Conservation (phyloP, 768 basidiomycete genomes). For the Pulveroboletus sp. region DNA sequence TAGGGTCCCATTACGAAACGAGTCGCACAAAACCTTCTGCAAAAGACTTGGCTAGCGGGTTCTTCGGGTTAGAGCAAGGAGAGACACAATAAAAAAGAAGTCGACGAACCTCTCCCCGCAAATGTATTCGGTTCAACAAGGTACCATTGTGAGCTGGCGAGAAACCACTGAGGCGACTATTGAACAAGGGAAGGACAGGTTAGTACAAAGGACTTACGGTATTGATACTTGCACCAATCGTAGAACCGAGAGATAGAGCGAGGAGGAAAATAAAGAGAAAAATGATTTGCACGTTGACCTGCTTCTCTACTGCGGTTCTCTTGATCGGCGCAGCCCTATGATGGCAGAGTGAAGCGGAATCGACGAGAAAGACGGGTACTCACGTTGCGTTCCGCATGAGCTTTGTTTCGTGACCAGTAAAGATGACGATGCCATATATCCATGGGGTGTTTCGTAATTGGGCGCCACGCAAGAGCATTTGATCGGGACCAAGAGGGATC, state of each 20-base stretch:
- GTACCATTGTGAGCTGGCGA: slow-evolving; percentile 88
- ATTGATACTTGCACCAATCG: slow-evolving; percentile 88
- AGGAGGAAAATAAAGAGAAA: slow-evolving; percentile 90
- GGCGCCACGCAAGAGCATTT: slow-evolving; percentile 90
- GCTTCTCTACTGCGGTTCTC: slow-evolving; percentile 90
- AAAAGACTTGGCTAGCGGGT: slow-evolving; percentile 62
- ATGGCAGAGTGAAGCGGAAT: not conserved
- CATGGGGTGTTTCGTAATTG: slow-evolving; percentile 96
- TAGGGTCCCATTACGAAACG: not conserved
- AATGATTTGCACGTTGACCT: slow-evolving; percentile 95
- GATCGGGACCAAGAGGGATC: slow-evolving; percentile 91
- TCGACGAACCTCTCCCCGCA: slow-evolving; percentile 57
- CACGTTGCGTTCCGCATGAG: slow-evolving; percentile 97
- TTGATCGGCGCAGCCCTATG: slow-evolving; percentile 92
- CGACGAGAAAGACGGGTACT: slow-evolving; percentile 31
- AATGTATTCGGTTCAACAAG: slow-evolving; percentile 61
- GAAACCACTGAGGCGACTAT: slow-evolving; percentile 64
- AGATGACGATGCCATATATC: slow-evolving; percentile 92
- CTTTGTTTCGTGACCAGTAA: slow-evolving; percentile 98
- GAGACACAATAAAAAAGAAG: not conserved
- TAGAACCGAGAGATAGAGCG: slow-evolving; percentile 84
- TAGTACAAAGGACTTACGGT: slow-evolving; percentile 41
- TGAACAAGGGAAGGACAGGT: slow-evolving; percentile 1
- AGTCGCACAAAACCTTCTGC: slow-evolving; percentile 62
- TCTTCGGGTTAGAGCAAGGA: slow-evolving; percentile 2